phyloP scores from a whole-genome alignment of 83 land plant species.

The Picea abies region DNA sequence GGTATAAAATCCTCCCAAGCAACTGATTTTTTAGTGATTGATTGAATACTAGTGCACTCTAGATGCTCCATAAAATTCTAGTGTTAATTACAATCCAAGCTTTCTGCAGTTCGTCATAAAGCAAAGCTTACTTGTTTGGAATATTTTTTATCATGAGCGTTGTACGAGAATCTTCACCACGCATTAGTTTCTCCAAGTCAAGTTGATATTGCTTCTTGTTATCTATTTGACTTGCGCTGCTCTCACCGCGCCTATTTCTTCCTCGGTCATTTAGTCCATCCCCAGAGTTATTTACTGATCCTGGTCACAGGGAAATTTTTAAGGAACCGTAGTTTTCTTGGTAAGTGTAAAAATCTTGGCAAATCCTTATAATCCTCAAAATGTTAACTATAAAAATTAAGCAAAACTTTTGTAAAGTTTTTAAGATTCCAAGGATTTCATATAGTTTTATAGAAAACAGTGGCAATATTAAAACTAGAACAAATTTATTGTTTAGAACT shows the following conservation, averaged over 20 bases:
- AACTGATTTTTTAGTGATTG: not conserved
- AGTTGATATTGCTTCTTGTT: constrained; percentile 75
- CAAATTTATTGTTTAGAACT: too few species aligned
- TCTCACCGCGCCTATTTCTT: constrained; percentile 5
- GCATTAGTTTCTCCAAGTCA: constrained; percentile 57
- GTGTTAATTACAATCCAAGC: not conserved
- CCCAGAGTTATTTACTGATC: constrained; percentile 15
- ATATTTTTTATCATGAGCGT: constrained; percentile 82
- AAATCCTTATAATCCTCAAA: too few species aligned
- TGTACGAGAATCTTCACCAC: constrained; percentile 65
- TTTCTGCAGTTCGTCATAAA: not conserved
- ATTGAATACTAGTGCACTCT: not conserved
- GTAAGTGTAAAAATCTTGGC: too few species aligned
- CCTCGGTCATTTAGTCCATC: constrained; percentile 39
- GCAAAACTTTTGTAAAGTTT: too few species aligned
- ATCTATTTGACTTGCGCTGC: constrained; percentile 17
- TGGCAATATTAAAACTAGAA: too few species aligned
- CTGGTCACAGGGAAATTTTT: not conserved
- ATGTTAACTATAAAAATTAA: too few species aligned
- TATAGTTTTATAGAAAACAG: too few species aligned
- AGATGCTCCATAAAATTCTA: not conserved
- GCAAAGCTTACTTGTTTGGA: constrained; percentile 60
- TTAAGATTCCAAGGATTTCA: too few species aligned
- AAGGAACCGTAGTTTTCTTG: too few species aligned
- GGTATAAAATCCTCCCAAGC: not conserved